These are phyloP conservation scores for Sutorius eximius DNA, from an alignment of 1,284 basidiomycete species.

Conservation along the genomic window DNA sequence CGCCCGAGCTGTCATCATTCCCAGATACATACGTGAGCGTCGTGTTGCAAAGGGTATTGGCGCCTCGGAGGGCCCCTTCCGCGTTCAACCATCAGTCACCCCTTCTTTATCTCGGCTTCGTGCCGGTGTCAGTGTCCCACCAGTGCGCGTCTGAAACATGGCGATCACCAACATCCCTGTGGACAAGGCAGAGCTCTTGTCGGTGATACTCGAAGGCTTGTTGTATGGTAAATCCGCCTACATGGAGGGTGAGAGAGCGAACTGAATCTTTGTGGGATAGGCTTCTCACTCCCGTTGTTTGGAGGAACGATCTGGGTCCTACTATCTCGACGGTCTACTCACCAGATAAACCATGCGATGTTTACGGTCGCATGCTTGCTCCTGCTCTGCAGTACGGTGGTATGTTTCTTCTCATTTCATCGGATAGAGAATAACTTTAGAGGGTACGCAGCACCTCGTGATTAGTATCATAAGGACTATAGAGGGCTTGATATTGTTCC, in stretches of 20 bases:
- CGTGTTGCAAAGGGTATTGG: not conserved
- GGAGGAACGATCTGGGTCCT: constrained; percentile 7
- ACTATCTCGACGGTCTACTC: not conserved
- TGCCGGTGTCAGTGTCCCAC: too few relatives aligned
- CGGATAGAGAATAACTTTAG: not conserved
- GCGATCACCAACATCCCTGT: constrained; percentile 2
- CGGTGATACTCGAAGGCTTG: constrained; percentile 10
- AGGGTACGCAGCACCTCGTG: constrained; percentile 12
- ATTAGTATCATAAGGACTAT: constrained; percentile 9
- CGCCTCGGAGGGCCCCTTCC: not conserved
- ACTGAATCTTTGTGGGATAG: not conserved
- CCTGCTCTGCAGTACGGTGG: constrained; percentile 9
- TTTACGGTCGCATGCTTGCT: not conserved
- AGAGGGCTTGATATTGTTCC: not conserved
- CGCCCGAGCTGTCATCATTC: not conserved
- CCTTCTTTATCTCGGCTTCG: not conserved
- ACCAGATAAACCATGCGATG: not conserved
- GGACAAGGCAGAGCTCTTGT: constrained; percentile 20
- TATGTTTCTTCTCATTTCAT: not conserved
- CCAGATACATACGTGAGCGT: not conserved
- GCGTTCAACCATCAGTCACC: too few relatives aligned
- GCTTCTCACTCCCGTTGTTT: constrained; percentile 10
- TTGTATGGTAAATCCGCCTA: constrained; percentile 13
- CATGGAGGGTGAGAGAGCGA: not conserved
- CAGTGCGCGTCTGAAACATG: constrained; percentile 1